Evolutionary conservation across 345 rosid species (phyloP), one percentile per base, ranked within the genome.

Genomic region (Cochlearia excelsa): DNA sequence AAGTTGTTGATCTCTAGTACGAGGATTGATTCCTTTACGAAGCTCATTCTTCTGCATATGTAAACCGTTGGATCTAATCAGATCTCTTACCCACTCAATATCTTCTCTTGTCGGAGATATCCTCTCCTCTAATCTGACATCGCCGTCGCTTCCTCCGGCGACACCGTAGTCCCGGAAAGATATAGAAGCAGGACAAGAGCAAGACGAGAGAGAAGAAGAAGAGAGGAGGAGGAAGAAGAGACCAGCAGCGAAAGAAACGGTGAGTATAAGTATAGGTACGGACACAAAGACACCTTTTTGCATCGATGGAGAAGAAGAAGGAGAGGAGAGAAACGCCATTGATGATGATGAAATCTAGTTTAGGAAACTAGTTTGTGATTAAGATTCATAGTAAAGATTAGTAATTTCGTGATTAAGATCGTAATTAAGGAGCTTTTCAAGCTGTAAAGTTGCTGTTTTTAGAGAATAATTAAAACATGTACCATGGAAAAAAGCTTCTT

Each of bases 21-120:
- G 86, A 28, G 99, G 99, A 72, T 90, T 94, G 23, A 94, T 94
- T 51, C 97, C 99, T 63, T 94, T 94, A 2, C 99, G 78, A 1
- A 90, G 84, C 63, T 87, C 90, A 79, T 87, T 94, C 11, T 84
- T 82, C 61, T 78, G 88, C 99, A 94, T 90, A 61, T 87, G 97
- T 68, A 94, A 67, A 16, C 99, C 99, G 30, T 94, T 90, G 29
- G 46, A 71, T 54, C 75, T 80, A 81, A 94, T 90, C 85, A 87
- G 95, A 79, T 78, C 84, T 73, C 73, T 82, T 28, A 87, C 83
- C 97, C 99, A 94, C 53, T 82, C 74, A 0, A 94, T 66, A 64
- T 94, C 97, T 63, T 84, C 87, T 40, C 54, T 37, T 16, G 82
- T 75, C 68, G 86, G 9, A 1, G 81, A 80, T 43, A 79, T 70